Conservation (phyloP, 306 rosid species). For the Styphnolobium japonicum region DNA sequence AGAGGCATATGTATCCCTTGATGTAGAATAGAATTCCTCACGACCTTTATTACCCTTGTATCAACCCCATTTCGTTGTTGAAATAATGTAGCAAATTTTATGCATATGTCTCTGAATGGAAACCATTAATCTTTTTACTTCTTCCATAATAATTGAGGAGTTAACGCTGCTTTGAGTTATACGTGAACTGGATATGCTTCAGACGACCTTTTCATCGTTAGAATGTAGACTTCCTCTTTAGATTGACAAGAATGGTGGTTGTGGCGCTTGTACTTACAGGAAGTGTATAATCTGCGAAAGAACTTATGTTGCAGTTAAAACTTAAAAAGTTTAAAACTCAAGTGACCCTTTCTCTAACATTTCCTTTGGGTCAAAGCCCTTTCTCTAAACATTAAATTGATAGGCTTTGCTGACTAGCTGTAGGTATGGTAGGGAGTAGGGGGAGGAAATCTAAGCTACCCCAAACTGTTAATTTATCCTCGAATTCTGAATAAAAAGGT, state of each 20-base stretch:
- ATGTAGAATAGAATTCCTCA: constrained; percentile 51
- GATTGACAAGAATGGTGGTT: background rate
- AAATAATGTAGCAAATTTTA: constrained; percentile 43
- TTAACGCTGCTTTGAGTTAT: background rate
- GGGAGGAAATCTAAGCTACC: no score
- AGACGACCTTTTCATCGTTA: background rate
- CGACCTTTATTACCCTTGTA: constrained; percentile 39
- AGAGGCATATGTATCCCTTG: constrained; percentile 59
- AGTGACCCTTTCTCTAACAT: background rate
- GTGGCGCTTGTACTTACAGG: background rate
- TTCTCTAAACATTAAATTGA: background rate
- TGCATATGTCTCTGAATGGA: constrained; percentile 32
- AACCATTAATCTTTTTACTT: background rate
- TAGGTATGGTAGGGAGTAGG: no score
- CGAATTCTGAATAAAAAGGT: no score
- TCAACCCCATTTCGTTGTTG: constrained; percentile 30
- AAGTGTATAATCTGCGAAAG: background rate
- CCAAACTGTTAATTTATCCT: no score
- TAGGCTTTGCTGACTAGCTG: no score
- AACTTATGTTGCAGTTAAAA: background rate
- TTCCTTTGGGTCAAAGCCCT: background rate
- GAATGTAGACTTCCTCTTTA: background rate
- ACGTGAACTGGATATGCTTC: background rate
- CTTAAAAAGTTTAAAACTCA: background rate
- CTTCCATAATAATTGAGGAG: background rate